A percentile compares a stretch with the other conserved stretches of the same genome.
Conservation (phyloP, 78 protist species). For the Guillardia theta region DNA sequence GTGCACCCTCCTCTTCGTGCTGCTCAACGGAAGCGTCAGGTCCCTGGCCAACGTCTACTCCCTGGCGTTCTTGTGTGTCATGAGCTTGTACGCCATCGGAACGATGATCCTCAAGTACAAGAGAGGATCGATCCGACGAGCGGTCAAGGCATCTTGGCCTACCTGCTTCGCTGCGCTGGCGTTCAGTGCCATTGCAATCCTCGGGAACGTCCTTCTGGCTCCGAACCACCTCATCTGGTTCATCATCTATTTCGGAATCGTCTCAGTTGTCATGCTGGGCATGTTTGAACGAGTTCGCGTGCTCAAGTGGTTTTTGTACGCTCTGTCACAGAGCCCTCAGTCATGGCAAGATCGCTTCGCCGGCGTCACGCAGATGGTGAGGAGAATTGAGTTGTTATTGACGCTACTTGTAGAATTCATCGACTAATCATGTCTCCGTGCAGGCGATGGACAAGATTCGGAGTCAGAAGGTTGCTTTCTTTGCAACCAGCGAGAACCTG, state of each 20-base stretch:
- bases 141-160: not conserved
- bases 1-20: conserved; percentile 39
- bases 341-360: not conserved
- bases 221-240: not conserved
- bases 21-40: not conserved
- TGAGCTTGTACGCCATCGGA: conserved; percentile 76
- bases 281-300: conserved; percentile 42
- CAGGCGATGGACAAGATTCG: conserved; percentile 22
- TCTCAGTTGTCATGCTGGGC: not conserved
- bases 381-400: not conserved
- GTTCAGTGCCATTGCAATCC: not conserved
- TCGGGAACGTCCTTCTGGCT: not conserved
- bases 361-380: conserved; percentile 8
- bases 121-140: not conserved
- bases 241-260: not conserved
- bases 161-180: conserved; percentile 31
- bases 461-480: conserved; percentile 43
- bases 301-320: not conserved
- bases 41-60: conserved; percentile 79
- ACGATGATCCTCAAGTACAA: conserved; percentile 80
- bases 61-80: conserved; percentile 78
- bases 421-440: not conserved
- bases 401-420: not conserved
- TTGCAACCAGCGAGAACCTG: conserved; percentile 65
- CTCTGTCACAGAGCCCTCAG: not conserved